Evolutionary conservation across 768 basidiomycete genomes (phyloP), one percentile per base, ranked within the genome.

Genomic region (Agaricus bisporus): DNA sequence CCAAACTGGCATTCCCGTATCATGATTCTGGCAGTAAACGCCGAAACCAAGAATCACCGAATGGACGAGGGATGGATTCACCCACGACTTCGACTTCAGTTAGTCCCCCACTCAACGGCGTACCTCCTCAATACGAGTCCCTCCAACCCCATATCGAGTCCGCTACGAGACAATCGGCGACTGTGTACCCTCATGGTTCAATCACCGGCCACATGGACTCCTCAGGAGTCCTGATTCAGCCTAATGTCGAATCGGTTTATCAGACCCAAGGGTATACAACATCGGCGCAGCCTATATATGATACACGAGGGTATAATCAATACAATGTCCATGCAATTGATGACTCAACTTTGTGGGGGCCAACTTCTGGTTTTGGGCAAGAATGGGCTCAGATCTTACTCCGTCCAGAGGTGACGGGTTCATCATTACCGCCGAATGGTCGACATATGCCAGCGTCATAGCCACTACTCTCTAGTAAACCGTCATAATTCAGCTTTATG

Each of bases 1-100:
- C 84, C 55, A 86, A 86, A 56, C 77, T 91, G 18, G 86, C 87
- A 25, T 89, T 90, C 68, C 88, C 88, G n/a, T 88, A 85, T 64
- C 85, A 86, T 59, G 85, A 83, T 66, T 81, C 79, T 49, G 82
- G 75, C 68, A 75, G 74, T 68, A 73, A 75, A 59, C 74, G 75
- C 58, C 73, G 74, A 29, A 74, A 66, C 58, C 72, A 65, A 48
- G 76, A 75, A 57, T 81, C 81, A 25, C 79, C 80, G 28, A 70
- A 72, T 62, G 68, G 70, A 9, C 68, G 79, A 25, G 78, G 72
- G 5, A 64, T 70, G 38, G 77, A 75, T 53, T 83, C 83, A 7
- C 83, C 83, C 47, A 73, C 80, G 29, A 80, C 77, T 55, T 79
- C 80, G 3, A 77, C 71, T 60, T 79, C 82, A 52, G 74, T 81